Evolutionary conservation across 2,329 filamentous ascomycete species (phyloP).

Genomic region (Alternaria triticina): DNA sequence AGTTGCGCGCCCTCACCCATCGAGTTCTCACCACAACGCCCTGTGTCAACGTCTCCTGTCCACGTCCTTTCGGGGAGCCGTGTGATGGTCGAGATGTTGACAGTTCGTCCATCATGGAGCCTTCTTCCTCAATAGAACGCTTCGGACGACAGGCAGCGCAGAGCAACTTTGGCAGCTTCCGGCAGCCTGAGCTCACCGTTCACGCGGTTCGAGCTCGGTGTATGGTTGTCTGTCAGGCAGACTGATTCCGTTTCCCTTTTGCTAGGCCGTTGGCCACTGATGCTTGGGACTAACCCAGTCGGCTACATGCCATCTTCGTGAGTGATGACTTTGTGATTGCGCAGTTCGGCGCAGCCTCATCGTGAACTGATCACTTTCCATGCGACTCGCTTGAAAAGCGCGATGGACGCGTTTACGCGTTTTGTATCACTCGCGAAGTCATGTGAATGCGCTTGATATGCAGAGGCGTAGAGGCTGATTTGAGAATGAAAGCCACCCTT

Average conservation of each 20-base stretch:
- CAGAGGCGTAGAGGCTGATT: not conserved
- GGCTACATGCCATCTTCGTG: slow-evolving; percentile 64
- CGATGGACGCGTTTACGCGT: not conserved
- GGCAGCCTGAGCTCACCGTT: slow-evolving; percentile 57
- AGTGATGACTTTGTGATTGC: not conserved
- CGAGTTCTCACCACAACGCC: slow-evolving; percentile 64
- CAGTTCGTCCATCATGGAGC: slow-evolving; percentile 83
- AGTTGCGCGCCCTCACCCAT: slow-evolving; percentile 25
- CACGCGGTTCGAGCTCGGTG: slow-evolving; percentile 48
- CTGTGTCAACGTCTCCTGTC: slow-evolving; percentile 84
- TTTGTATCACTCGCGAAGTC: not conserved
- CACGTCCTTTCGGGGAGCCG: slow-evolving; percentile 50
- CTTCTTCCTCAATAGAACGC: slow-evolving; percentile 78
- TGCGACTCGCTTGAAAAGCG: not conserved
- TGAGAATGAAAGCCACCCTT: not conserved
- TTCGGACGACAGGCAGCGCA: slow-evolving; percentile 88
- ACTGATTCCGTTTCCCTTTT: slow-evolving; percentile 68
- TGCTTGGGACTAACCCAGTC: slow-evolving; percentile 86
- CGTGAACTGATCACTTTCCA: not conserved
- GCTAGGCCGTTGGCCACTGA: slow-evolving; percentile 90
- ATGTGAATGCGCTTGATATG: not conserved
- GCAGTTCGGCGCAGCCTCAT: not conserved
- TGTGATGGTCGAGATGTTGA: slow-evolving; percentile 77
- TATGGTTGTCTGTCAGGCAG: slow-evolving; percentile 41
- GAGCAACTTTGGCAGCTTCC: slow-evolving; percentile 68